phyloP scores from a whole-genome alignment of 1,284 basidiomycete species.

The Cryptococcus jaspeensis region DNA sequence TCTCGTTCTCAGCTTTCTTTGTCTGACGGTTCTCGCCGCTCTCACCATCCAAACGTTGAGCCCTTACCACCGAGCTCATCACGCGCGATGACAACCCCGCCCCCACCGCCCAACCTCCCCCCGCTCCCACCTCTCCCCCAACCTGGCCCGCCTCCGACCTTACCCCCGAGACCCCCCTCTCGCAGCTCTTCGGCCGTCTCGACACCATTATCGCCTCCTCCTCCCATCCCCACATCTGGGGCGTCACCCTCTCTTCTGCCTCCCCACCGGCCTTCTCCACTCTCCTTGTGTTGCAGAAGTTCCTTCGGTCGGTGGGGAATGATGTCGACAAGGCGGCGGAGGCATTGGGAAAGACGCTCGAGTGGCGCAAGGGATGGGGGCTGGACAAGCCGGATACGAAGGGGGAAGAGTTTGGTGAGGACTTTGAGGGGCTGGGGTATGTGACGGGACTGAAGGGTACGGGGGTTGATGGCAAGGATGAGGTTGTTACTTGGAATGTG shows the following conservation, averaged over 20 bases:
- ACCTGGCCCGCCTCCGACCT: slow-evolving; percentile 19
- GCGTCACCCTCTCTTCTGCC: slow-evolving; percentile 20
- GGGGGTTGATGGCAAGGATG: slow-evolving; percentile 4
- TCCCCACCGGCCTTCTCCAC: slow-evolving; percentile 16
- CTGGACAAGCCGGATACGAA: slow-evolving; percentile 11
- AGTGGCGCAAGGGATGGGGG: slow-evolving; percentile 29
- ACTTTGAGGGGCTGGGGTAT: slow-evolving; percentile 26
- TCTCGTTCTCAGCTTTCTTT: too few relatives aligned
- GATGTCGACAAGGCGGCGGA: slow-evolving; percentile 20
- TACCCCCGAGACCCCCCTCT: slow-evolving; percentile 17
- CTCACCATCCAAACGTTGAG: too few relatives aligned
- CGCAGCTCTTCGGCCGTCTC: slow-evolving; percentile 17
- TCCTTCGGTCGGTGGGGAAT: slow-evolving; percentile 19
- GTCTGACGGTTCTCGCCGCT: too few relatives aligned
- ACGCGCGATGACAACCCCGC: too few relatives aligned
- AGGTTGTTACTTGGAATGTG: slow-evolving; percentile 32
- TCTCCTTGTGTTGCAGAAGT: slow-evolving; percentile 29
- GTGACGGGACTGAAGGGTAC: slow-evolving; percentile 14
- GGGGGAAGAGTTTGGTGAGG: slow-evolving; percentile 15
- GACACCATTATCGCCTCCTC: slow-evolving; percentile 17
- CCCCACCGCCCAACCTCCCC: too few relatives aligned
- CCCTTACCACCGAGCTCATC: too few relatives aligned
- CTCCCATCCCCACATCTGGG: slow-evolving; percentile 24
- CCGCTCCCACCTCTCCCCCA: not conserved
- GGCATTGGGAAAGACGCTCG: slow-evolving; percentile 20